Evolutionary conservation across 2,329 filamentous ascomycete genomes (phyloP).

Genomic region (Shiraia sp.): DNA sequence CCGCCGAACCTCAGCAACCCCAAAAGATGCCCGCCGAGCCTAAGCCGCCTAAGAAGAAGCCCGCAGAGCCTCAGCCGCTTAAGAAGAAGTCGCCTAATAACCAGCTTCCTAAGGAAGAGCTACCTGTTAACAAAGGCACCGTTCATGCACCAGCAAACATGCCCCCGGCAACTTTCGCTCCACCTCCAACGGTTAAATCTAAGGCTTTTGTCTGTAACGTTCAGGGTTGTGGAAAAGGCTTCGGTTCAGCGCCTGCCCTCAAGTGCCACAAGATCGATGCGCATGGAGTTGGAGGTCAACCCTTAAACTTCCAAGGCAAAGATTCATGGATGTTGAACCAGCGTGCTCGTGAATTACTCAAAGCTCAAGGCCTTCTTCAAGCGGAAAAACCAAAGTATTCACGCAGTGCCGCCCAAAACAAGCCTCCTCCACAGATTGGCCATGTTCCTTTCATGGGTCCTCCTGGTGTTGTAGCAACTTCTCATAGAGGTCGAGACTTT

Average conservation of each 20-base stretch:
- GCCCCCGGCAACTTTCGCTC: too few species aligned
- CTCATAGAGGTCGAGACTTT: too few species aligned
- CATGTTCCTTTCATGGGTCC: slow-evolving; percentile 1
- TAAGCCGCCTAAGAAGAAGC: too few species aligned
- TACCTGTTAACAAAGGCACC: too few species aligned
- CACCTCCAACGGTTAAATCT: too few species aligned
- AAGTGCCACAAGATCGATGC: slow-evolving; percentile 23
- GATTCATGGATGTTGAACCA: slow-evolving; percentile 29
- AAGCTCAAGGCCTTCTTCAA: slow-evolving; percentile 12
- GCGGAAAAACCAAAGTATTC: neutral
- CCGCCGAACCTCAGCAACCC: slow-evolving; percentile 1
- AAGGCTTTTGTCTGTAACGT: slow-evolving; percentile 13
- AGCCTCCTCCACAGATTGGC: neutral
- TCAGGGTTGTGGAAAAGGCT: slow-evolving; percentile 17
- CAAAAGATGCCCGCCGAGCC: neutral
- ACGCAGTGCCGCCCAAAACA: neutral
- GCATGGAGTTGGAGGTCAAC: slow-evolving; percentile 27
- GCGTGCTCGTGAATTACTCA: slow-evolving; percentile 17
- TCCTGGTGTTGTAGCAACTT: neutral
- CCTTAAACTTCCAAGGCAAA: slow-evolving; percentile 20
- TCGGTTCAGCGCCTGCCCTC: slow-evolving; percentile 23
- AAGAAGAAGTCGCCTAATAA: too few species aligned
- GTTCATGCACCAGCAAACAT: too few species aligned
- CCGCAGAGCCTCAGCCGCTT: too few species aligned
- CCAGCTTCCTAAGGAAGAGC: too few species aligned